Percentiles rank a stretch among this genome's conserved stretches.
Evolutionary conservation across 169 alveolate genomes (phyloP).

Genomic region (Babesia caballi): DNA sequence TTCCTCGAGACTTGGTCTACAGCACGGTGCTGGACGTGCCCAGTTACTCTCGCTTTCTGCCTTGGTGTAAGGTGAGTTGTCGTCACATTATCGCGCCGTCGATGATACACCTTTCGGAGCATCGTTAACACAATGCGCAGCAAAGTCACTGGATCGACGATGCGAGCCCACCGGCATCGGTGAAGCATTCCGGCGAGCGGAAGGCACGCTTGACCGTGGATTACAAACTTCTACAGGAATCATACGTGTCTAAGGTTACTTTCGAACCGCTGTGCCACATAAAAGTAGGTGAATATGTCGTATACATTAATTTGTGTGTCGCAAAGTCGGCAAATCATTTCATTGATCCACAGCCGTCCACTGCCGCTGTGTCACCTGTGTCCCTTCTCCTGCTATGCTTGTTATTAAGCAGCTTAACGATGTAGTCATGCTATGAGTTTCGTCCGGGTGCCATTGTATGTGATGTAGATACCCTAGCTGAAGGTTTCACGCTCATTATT

Average conservation of each 20-base stretch:
- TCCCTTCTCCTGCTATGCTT: too few species aligned
- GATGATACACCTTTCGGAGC: not conserved
- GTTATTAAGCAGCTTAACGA: too few species aligned
- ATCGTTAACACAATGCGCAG: not conserved
- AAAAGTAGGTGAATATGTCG: slow-evolving; percentile 5
- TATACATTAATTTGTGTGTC: too few species aligned
- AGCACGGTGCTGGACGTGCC: slow-evolving; percentile 50
- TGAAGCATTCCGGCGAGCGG: not conserved
- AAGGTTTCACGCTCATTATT: not conserved
- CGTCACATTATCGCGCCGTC: too few species aligned
- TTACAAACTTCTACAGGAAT: slow-evolving; percentile 34
- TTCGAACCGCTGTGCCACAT: slow-evolving; percentile 16
- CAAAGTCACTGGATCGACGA: slow-evolving; percentile 38
- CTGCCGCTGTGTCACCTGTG: too few species aligned
- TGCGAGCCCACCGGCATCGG: not conserved
- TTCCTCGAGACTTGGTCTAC: slow-evolving; percentile 29
- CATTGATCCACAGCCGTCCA: too few species aligned
- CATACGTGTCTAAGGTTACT: slow-evolving; percentile 39
- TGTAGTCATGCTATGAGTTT: too few species aligned
- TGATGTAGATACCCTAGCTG: too few species aligned
- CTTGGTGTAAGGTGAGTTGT: slow-evolving; percentile 53
- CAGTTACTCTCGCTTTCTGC: slow-evolving; percentile 40
- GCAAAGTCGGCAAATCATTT: too few species aligned
- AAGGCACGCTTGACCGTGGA: slow-evolving; percentile 34
- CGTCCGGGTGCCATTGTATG: too few species aligned